phyloP scores from a whole-genome alignment of 257 asterid species.

The Prunella vulgaris region DNA sequence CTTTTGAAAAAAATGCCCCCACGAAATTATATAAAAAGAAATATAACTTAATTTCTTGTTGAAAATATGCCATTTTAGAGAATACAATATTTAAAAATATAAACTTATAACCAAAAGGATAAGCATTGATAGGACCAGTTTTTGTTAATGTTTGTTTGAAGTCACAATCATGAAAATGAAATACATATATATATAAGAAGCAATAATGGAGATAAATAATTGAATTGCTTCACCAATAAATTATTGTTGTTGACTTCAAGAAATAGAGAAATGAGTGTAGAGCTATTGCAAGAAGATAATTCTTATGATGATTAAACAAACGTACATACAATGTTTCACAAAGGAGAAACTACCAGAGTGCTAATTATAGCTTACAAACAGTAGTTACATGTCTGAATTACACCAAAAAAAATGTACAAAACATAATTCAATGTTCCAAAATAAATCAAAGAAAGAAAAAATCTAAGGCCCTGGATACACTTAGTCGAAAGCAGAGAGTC shows the following conservation, averaged over 20 bases:
- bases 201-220: background rate
- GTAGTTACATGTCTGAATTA: slow-evolving; percentile 21
- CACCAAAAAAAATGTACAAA: slow-evolving; percentile 24
- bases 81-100: background rate
- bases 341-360: background rate
- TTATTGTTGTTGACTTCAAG: background rate
- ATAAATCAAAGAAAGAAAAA: background rate
- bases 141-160: background rate
- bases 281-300: background rate
- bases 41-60: background rate
- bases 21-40: background rate
- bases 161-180: slow-evolving; percentile 12
- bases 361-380: slow-evolving; percentile 10
- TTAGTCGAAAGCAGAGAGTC: slow-evolving; percentile 1
- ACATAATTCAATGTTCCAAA: slow-evolving; percentile 1
- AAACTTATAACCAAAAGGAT: background rate
- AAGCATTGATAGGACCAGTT: background rate
- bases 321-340: background rate
- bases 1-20: background rate
- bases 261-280: background rate
- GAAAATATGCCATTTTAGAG: background rate
- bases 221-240: background rate
- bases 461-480: slow-evolving; percentile 21
- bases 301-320: background rate
- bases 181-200: background rate